Evolutionary conservation across 106 monocot species (phyloP).

Genomic region (Acorus calamus): DNA sequence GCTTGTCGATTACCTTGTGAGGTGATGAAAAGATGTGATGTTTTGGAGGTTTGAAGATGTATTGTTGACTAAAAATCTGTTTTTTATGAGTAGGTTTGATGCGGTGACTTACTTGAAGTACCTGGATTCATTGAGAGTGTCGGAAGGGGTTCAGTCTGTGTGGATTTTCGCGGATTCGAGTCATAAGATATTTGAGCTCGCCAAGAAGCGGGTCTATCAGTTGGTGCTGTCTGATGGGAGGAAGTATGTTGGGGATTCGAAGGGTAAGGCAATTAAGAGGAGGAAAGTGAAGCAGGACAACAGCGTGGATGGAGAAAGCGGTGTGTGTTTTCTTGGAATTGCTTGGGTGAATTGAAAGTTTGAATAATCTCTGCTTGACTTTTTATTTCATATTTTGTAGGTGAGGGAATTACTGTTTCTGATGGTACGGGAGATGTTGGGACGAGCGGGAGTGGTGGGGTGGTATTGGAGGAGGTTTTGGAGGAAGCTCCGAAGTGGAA

Average conservation of each 20-base stretch:
- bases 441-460: conserved; percentile 12
- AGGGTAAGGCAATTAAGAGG: conserved; percentile 34
- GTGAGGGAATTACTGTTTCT: conserved; percentile 27
- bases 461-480: conserved; percentile 74
- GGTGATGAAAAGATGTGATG: conserved; percentile 20
- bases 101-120: conserved; percentile 96
- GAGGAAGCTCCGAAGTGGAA: conserved; percentile 98
- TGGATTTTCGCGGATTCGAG: conserved; percentile 99
- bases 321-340: conserved; percentile 15
- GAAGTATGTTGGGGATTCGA: conserved; percentile 21
- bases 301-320: conserved; percentile 35
- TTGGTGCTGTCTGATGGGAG: conserved; percentile 51
- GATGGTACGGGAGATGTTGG: conserved; percentile 3
- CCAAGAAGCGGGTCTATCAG: conserved; percentile 81
- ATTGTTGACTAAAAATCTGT: neutral
- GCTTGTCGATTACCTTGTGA: conserved; percentile 90
- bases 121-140: conserved; percentile 82
- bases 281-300: conserved; percentile 30
- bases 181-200: conserved; percentile 91
- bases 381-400: conserved; percentile 4
- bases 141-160: conserved; percentile 80
- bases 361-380: neutral
- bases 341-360: neutral
- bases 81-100: conserved; percentile 56
- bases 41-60: neutral